Conservation (phyloP, 2,329 filamentous ascomycete genomes). For the Cladobotryum protrusum region DNA sequence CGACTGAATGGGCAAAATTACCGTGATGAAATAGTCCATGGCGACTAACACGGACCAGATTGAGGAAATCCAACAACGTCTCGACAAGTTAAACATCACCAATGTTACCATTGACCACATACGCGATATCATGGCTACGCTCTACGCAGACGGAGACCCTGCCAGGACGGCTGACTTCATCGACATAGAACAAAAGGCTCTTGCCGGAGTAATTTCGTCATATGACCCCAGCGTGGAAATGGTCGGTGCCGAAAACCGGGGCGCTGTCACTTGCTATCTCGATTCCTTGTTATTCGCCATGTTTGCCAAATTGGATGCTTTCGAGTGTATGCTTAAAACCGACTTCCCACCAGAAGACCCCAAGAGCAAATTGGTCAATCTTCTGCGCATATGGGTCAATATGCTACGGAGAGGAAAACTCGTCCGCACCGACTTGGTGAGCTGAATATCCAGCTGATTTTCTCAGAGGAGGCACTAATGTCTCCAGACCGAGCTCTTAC, state of each 20-base stretch:
- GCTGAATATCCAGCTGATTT: constrained; percentile 17
- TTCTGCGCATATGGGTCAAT: constrained; percentile 89
- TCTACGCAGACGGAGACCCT: constrained; percentile 61
- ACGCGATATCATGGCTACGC: constrained; percentile 49
- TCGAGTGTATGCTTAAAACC: constrained; percentile 85
- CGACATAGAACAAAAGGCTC: constrained; percentile 71
- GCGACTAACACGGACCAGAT: constrained; percentile 26
- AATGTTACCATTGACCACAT: constrained; percentile 52
- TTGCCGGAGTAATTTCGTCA: constrained; percentile 68
- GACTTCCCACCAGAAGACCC: constrained; percentile 62
- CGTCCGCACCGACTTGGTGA: constrained; percentile 77
- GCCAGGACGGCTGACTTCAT: constrained; percentile 73
- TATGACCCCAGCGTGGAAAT: constrained; percentile 68
- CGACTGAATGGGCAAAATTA: background rate
- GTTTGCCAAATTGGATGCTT: constrained; percentile 85
- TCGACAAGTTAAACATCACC: constrained; percentile 40
- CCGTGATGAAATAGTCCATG: background rate
- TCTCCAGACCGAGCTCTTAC: constrained; percentile 68
- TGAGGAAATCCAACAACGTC: constrained; percentile 32
- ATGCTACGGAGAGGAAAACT: constrained; percentile 78
- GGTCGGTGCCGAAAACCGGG: constrained; percentile 79
- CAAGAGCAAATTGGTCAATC: constrained; percentile 65
- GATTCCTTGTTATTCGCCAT: constrained; percentile 91
- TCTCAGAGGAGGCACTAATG: constrained; percentile 12
- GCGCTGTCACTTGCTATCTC: constrained; percentile 87